These are phyloP conservation scores for Hirsutella thompsonii DNA, from an alignment of 2,329 filamentous ascomycete species.

Conservation along the genomic window DNA sequence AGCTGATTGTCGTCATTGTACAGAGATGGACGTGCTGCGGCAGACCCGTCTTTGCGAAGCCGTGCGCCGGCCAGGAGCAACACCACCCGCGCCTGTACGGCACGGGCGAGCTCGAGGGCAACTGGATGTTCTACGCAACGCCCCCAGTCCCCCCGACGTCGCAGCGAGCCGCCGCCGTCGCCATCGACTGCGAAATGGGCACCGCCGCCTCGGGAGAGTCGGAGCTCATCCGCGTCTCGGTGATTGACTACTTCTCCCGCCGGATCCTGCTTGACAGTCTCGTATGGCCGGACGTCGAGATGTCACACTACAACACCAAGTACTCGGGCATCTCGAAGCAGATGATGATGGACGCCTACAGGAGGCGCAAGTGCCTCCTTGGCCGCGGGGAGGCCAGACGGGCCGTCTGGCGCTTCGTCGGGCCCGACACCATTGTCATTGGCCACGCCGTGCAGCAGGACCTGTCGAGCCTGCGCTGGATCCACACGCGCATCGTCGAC, in stretches of 20 bases:
- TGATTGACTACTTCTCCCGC: constrained; percentile 37
- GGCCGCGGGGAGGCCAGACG: constrained; percentile 28
- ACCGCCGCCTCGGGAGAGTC: constrained; percentile 26
- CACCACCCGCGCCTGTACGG: constrained; percentile 12
- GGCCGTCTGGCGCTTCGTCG: constrained; percentile 29
- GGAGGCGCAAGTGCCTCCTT: constrained; percentile 19
- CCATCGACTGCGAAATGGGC: constrained; percentile 45
- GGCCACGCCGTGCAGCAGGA: constrained; percentile 31
- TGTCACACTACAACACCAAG: constrained; percentile 35
- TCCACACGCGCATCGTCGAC: constrained; percentile 31
- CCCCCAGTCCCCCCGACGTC: constrained; percentile 1
- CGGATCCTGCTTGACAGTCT: constrained; percentile 35
- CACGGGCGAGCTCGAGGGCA: constrained; percentile 12
- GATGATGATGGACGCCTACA: constrained; percentile 23
- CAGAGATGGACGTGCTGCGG: constrained; percentile 20
- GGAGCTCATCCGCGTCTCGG: constrained; percentile 38
- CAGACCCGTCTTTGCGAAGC: constrained; percentile 7
- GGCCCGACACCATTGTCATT: constrained; percentile 32
- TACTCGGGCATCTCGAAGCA: constrained; percentile 33
- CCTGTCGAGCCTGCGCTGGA: constrained; percentile 31
- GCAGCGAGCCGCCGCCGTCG: constrained; percentile 18
- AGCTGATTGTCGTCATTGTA: neutral
- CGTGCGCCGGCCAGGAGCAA: constrained; percentile 13
- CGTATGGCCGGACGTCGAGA: constrained; percentile 30
- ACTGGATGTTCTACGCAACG: constrained; percentile 14